Evolutionary conservation across 805 yeast genomes (phyloP).

Genomic region (Yamadazyma olivae): DNA sequence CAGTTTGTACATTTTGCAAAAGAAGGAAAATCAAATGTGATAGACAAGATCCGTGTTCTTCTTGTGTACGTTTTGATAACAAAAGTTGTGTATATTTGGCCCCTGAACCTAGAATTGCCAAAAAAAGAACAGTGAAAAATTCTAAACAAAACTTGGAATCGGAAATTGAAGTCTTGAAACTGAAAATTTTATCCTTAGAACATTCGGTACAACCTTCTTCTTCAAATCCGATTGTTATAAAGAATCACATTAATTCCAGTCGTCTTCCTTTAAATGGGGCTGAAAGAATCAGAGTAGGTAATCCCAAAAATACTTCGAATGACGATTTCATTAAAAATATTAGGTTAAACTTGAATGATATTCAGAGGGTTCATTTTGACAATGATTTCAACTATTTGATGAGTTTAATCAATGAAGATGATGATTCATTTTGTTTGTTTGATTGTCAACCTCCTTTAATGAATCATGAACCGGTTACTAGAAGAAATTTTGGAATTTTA

Average conservation of each 20-base stretch:
- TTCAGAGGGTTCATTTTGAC: constrained; percentile 5
- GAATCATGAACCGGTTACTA: constrained; percentile 7
- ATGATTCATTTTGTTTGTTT: constrained; percentile 4
- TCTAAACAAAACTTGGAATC: constrained; percentile 7
- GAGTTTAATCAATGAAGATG: neutral
- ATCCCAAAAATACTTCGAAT: neutral
- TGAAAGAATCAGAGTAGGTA: constrained; percentile 1
- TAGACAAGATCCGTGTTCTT: constrained; percentile 34
- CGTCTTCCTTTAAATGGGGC: neutral
- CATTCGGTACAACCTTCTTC: constrained; percentile 1
- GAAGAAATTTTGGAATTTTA: constrained; percentile 7
- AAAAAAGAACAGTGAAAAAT: constrained; percentile 3
- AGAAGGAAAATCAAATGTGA: constrained; percentile 43
- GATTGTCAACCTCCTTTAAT: constrained; percentile 1
- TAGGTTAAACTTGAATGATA: constrained; percentile 2
- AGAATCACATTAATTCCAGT: neutral
- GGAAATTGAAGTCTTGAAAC: constrained; percentile 11
- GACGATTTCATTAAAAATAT: neutral
- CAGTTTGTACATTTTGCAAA: constrained; percentile 38
- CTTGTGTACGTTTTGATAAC: constrained; percentile 22
- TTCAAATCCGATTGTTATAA: neutral
- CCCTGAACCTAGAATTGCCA: constrained; percentile 5
- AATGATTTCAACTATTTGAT: constrained; percentile 6
- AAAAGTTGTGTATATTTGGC: constrained; percentile 11
- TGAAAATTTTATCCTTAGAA: constrained; percentile 8